Conservation (phyloP, 116 monocot genomes). For the Phalaenopsis hybrid region DNA sequence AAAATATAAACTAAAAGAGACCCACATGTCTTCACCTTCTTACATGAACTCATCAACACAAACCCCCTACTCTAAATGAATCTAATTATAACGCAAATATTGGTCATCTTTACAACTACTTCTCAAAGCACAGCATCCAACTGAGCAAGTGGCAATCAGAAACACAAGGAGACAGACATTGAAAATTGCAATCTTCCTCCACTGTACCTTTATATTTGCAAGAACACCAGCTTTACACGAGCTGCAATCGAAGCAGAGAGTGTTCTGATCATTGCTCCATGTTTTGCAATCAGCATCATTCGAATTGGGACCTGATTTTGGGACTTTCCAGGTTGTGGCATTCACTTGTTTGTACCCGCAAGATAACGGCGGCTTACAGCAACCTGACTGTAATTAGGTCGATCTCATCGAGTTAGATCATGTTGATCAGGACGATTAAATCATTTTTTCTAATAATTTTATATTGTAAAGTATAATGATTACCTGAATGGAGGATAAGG, state of each 20-base stretch:
- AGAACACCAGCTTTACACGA: conserved; percentile 20
- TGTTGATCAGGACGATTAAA: too few species aligned
- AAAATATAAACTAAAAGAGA: neutral
- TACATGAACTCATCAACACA: neutral
- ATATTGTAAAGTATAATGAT: too few species aligned
- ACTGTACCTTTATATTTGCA: conserved; percentile 6
- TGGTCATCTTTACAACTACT: conserved; percentile 8
- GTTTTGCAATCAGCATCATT: conserved; percentile 9
- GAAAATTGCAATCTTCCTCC: conserved; percentile 18
- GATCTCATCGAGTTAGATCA: too few species aligned
- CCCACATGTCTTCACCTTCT: neutral
- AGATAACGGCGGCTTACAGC: conserved; percentile 9
- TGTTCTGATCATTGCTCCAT: conserved; percentile 15
- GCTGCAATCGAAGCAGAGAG: conserved; percentile 16
- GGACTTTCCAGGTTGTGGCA: conserved; percentile 8
- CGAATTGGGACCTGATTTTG: neutral
- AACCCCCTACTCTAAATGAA: neutral
- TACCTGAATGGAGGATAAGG: conserved; percentile 1
- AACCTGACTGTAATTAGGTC: conserved; percentile 15
- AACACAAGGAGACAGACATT: conserved; percentile 11
- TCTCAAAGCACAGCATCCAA: conserved; percentile 19
- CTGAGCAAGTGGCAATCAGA: conserved; percentile 8
- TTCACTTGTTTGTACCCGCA: conserved; percentile 10
- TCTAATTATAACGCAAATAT: conserved; percentile 6
- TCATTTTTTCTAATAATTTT: too few species aligned